phyloP scores from a whole-genome alignment of 495 filamentous ascomycete species.

The Baudoinia panamericana region DNA sequence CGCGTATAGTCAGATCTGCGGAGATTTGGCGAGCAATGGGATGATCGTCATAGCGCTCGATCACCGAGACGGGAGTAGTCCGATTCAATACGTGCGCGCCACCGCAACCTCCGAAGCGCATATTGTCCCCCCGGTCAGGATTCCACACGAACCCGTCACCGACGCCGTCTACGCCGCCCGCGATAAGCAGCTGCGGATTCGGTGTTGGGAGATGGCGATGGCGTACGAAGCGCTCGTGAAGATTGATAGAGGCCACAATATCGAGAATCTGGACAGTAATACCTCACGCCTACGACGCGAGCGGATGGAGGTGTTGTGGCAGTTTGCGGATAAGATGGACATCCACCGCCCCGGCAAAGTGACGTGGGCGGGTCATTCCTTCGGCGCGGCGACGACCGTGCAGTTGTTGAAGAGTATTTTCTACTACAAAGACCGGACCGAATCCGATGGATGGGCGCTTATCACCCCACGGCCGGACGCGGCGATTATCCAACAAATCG shows the following conservation, averaged over 20 bases:
- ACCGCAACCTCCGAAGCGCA: constrained; percentile 20
- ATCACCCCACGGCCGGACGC: constrained; percentile 39
- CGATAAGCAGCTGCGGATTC: constrained; percentile 54
- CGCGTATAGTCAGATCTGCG: constrained; percentile 58
- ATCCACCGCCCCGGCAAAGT: constrained; percentile 57
- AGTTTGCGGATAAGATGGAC: constrained; percentile 44
- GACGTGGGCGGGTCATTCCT: constrained; percentile 60
- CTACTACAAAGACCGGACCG: constrained; percentile 31
- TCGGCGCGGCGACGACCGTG: constrained; percentile 55
- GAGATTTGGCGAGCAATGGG: constrained; percentile 60
- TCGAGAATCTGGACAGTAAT: constrained; percentile 32
- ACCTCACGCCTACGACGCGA: constrained; percentile 21
- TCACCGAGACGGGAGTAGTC: constrained; percentile 60
- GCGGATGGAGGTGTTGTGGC: constrained; percentile 31
- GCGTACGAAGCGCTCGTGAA: constrained; percentile 47
- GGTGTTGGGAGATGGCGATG: constrained; percentile 58
- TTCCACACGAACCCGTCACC: constrained; percentile 39
- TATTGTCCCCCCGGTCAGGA: constrained; percentile 34
- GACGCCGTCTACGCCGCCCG: constrained; percentile 45
- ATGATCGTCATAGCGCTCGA: constrained; percentile 64
- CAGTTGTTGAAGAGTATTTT: constrained; percentile 63
- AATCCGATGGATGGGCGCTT: constrained; percentile 28
- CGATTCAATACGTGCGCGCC: constrained; percentile 45
- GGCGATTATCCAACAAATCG: constrained; percentile 46
- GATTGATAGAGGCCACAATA: constrained; percentile 40